Base-by-base conservation (phyloP, 2,329 filamentous ascomycete species). In the Leptographium galeiforme region DNA sequence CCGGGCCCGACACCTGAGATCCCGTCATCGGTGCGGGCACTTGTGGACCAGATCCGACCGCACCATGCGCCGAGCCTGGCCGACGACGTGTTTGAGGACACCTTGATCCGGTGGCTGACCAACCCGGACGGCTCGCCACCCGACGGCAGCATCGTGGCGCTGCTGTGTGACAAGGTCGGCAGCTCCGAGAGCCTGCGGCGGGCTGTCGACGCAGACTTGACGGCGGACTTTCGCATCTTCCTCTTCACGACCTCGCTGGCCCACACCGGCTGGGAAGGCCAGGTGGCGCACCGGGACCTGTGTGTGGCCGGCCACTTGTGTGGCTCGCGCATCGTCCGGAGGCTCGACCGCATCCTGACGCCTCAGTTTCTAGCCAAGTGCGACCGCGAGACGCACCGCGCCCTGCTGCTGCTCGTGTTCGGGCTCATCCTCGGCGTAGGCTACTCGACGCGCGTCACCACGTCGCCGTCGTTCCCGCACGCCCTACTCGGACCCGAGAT, bases 261-360 rank as follows among this genome's bases (percentile, higher is more conserved):
- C 32, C 61, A 63, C 55, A 60, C 55, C 38, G 60, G 61, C 41
- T 57, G 60, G 53, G 50, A 48, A 48, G 53, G 53, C 43, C n/a
- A 48, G 40, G 48, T 63, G 10, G 48, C 53, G 1, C 51, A 55
- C 18, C 55, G 53, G 2, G 61, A 64, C 16, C 54, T 63, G 4
- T 59, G 58, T 48, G 53, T 58, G 1, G 59, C 58, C 7, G 60
- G 60, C 16, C 63, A 64, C 19, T 46, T 62, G 11, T 61, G 60
- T 13, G 62, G 63, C 10, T 63, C 57, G 38, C 57, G 61, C n/a
- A 56, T 65, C 25, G 48, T 66, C 30, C 59, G 60, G 32, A 59
- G 61, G 3, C 62, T 66, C n/a, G 64, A 65, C 46, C 60, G 61
- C 47, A 56, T 63, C 30, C 56, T 66, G 32, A 64, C 64, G 14